Conservation (phyloP, 495 filamentous ascomycete genomes). For the Penicillium salamii region DNA sequence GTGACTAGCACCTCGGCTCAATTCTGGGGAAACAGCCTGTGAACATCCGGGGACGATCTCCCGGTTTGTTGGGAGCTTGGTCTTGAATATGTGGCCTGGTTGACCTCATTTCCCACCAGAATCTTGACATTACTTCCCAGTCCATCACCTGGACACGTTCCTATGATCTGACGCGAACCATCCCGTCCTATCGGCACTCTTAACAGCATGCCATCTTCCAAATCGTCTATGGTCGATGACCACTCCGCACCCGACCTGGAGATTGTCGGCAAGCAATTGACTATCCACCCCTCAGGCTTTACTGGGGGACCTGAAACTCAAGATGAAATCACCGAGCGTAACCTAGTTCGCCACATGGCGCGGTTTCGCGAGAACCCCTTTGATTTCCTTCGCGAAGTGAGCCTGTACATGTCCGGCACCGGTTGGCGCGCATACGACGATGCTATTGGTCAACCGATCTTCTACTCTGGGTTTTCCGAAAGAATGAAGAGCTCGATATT, state of each 20-base stretch:
- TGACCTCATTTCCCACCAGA: too few relatives aligned
- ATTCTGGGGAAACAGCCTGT: conserved; percentile 15
- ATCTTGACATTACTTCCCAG: too few relatives aligned
- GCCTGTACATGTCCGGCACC: conserved; percentile 81
- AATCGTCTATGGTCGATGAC: conserved; percentile 28
- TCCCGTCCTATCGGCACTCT: conserved; percentile 2
- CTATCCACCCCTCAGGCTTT: conserved; percentile 74
- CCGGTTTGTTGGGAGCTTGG: conserved; percentile 25
- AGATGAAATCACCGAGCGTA: conserved; percentile 59
- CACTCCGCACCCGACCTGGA: conserved; percentile 75
- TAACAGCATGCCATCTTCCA: conserved; percentile 35
- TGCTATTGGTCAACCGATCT: conserved; percentile 86
- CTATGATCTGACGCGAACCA: conserved; percentile 3
- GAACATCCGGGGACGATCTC: conserved; percentile 27
- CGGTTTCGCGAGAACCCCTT: conserved; percentile 70
- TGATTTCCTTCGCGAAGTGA: conserved; percentile 90
- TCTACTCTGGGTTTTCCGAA: conserved; percentile 88
- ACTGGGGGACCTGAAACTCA: conserved; percentile 38
- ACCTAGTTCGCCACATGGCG: conserved; percentile 77
- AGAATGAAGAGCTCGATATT: conserved; percentile 78
- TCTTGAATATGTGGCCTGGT: conserved; percentile 19
- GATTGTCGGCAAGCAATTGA: conserved; percentile 75
- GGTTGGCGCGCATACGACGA: conserved; percentile 94
- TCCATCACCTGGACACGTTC: not conserved
- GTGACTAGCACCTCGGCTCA: conserved; percentile 11